Percentiles rank a stretch among this genome's conserved stretches.
Conservation (phyloP, 129 eudicot species). For the Lonicera japonica region DNA sequence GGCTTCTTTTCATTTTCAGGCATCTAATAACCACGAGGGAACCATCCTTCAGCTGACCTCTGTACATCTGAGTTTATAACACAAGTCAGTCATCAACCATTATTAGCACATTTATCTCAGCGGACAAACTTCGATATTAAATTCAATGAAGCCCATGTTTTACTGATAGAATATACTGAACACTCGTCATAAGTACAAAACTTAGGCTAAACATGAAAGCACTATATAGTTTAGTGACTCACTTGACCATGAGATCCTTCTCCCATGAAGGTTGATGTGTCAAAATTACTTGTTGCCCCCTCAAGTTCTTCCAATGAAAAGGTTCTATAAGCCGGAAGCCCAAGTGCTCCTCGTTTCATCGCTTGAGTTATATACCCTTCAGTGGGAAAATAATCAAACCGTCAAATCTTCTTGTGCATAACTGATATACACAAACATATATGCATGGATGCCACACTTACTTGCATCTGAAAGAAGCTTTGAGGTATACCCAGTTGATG, state of each 20-base stretch:
- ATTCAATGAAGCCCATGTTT: not conserved
- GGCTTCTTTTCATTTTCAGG: constrained; percentile 61
- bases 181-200: not conserved
- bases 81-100: constrained; percentile 2
- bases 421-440: constrained; percentile 2
- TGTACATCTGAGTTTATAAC: constrained; percentile 54
- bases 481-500: constrained; percentile 55
- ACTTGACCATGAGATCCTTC: constrained; percentile 86
- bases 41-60: constrained; percentile 65
- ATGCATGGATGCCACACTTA: constrained; percentile 27
- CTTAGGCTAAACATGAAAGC: too few relatives aligned
- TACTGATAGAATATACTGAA: too few relatives aligned
- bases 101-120: not conserved
- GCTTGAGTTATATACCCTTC: constrained; percentile 76
- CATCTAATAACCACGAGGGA: constrained; percentile 60
- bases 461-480: constrained; percentile 81
- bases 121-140: not conserved
- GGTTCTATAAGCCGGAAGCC: constrained; percentile 65
- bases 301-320: constrained; percentile 76
- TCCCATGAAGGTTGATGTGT: constrained; percentile 49
- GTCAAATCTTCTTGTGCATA: constrained; percentile 9
- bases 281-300: constrained; percentile 68
- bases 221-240: not conserved
- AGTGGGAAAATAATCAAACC: not conserved
- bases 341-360: constrained; percentile 75